Evolutionary conservation across 306 rosid species (phyloP), one percentile per base, ranked within the genome.

Genomic region (Amphicarpaea edgeworthii): DNA sequence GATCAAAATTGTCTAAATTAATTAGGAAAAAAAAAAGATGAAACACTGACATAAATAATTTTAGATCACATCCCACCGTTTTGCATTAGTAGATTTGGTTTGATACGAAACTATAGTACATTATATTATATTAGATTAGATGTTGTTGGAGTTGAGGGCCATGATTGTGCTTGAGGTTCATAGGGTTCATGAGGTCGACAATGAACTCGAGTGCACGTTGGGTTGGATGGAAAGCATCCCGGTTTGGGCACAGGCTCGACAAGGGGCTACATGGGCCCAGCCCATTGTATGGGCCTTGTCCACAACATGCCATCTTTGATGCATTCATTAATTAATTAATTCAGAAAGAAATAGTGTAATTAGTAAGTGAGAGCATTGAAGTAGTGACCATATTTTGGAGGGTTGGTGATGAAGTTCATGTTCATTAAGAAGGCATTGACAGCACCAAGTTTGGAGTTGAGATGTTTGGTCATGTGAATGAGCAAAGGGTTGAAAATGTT

Each of bases 221-320:
- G 0, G 80, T 8, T 5, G 87, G 91, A 79, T 85, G 91, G 41
- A 75, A 83, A 40, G 89, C 8, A 19, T 68, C 63, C 10, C 86
- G 24, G 47, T 88, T 38, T 0, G 79, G 77, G 77, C 89, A 88
- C 21, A 88, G 43, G 57, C 41, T 65, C 1, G 89, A 85, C 37
- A 73, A 16, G 0, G 21, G 54, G 38, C 17, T 85, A 81, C 89
- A 85, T 24, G 0, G 12, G 28, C 92, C 92, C 9, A 84, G 0
- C 24, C 88, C 92, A 47, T 88, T 86, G 77, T 62, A 90, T 12
- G 80, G 83, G 19, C 96, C 96, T 81, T 81, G 92, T 0, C 92
- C 96, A 65, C 90, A 87, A 54, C 92, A 86, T 58, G 90, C 87
- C n/a, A 76, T 60, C 49, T 86, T 86, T 0, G 86, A 78, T 15